Evolutionary conservation across 164 flowering plant species (phyloP), one percentile per base, ranked within the genome.

Genomic region (Vitis amurensis): DNA sequence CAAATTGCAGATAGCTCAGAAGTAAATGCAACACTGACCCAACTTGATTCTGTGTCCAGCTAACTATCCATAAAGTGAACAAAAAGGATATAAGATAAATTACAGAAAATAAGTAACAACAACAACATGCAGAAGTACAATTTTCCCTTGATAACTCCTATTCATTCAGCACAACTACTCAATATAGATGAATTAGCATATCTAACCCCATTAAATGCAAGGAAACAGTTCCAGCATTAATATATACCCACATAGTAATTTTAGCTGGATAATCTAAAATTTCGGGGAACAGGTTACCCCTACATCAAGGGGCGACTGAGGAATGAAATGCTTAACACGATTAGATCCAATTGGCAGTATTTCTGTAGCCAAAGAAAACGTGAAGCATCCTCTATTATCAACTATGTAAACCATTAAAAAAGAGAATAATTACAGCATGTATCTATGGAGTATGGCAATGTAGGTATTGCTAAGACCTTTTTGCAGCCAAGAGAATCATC

Each of bases 381-480:
- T 55, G 23, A 66, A 56, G 48, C 60, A 73, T 67, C 74, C 56
- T 48, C 71, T 52, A 23, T 61, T 51, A 63, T 30, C 50, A 16
- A 50, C 68, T 55, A 65, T 65, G 61, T 51, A 64, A 59, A 68
- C 72, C 70, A 72, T 68, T 23, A 23, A 17, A 44, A 10, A 49
- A 51, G 59, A 63, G 57, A 63, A 62, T 55, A 56, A 63, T n/a
- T 27, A 47, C 64, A 66, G 67, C 50, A 11, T n/a, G 7, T 37
- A 37, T 37, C 44, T 37, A 37, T 37, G 7, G 44, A 37, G 44
- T 6, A 37, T 0, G 7, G 44, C 6, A 37, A 37, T 37, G 44
- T 37, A 37, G 7, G 7, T 37, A 23, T 37, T 37, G 44, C 44
- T 37, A 37, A 37, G 44, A 37, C 44, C 44, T 37, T 37, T 37